Evolutionary conservation across 768 basidiomycete species (phyloP), one percentile per base, ranked within the genome.

Genomic region (Tylopilus subfusipes): DNA sequence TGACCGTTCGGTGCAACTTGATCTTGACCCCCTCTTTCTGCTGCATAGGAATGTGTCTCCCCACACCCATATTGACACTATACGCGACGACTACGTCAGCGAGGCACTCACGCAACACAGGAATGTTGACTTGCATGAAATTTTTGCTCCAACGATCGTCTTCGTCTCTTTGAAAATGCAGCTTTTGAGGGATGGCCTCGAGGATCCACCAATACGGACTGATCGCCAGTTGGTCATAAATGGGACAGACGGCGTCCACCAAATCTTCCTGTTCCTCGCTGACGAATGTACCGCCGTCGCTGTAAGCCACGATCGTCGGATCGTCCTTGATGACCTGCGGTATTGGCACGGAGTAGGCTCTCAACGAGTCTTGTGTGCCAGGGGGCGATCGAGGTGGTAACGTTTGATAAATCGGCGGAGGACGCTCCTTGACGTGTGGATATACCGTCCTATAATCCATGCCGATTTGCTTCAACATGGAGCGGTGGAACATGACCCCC

Each of bases 221-320:
- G 7, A 34, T 9, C 12, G 2, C 24, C 29, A 90, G 76, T 71
- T 86, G 78, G 67, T 90, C 87, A 53, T 82, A 81, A 5, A 76
- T 64, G 0, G 71, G 73, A 48, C 72, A 72, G 14, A 85, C 50
- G 5, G 82, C 80, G 59, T 90, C 88, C 4, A 67, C 64, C 30
- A 86, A 57, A 31, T 90, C 87, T 56, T 88, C 84, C 14, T 80
- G 76, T 60, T 86, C 86, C 62, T 88, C 81, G 27, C 65, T 72
- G 59, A 74, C 57, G 8, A 68, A 67, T 27, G 47, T 52, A 4
- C 57, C 54, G 25, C 57, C 57, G 22, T 62, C 52, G 21, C 60
- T 57, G 50, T 59, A 52, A 42, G 66, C 61, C 33, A 63, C 58
- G 48, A 51, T 16, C 9, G 54, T 42, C 27, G 56, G 55, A 34